Base-by-base conservation (phyloP, 2,329 filamentous ascomycete genomes). In the Calonectria pseudoturangicola region DNA sequence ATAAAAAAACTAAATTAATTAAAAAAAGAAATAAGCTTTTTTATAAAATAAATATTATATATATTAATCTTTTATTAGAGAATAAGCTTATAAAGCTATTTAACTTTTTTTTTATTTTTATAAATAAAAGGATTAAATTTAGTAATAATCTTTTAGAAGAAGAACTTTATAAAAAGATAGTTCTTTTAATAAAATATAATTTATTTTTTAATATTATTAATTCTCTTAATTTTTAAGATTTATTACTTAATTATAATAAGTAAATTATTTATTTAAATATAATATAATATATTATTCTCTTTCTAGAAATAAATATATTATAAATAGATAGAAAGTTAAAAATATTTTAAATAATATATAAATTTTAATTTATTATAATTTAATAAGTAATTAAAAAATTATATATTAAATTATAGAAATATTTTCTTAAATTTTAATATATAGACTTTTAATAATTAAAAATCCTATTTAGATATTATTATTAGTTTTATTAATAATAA, bases 181-280 rank as follows among this genome's bases (percentile, higher is more conserved):
- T 51, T 30, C 30, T 30, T 54, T 54, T 54, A 30, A 54, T 54
- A 7, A 18, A 51, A 33, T 33, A 54, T 54, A 30, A 54, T 54
- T 54, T 54, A 30, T 54, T 7, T 54, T 54, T 54, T 48, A 33
- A 33, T 54, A 6, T 33, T 54, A 54, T n/a, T n/a, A n/a, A 54
- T 54, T 33, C 27, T 54, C 33, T 10, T 54, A 54, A 27, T 50
- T 50, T 50, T 27, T 50, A 50, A 51, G 13, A 30, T 10, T 33
- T 54, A 54, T 54, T 54, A 54, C 33, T 54, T 33, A 33, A 54
- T 54, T 33, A 54, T 54, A 54, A 54, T 51, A 51, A 30, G 25
- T 51, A 30, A 51, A 6, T 51, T 50, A 28, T 43, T 43, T 48
- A 16, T 30, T 16, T 18, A 28, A 48, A 28, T 18, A 18, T 51